Evolutionary conservation across 768 basidiomycete genomes (phyloP).

Genomic region (Mycena amicta): DNA sequence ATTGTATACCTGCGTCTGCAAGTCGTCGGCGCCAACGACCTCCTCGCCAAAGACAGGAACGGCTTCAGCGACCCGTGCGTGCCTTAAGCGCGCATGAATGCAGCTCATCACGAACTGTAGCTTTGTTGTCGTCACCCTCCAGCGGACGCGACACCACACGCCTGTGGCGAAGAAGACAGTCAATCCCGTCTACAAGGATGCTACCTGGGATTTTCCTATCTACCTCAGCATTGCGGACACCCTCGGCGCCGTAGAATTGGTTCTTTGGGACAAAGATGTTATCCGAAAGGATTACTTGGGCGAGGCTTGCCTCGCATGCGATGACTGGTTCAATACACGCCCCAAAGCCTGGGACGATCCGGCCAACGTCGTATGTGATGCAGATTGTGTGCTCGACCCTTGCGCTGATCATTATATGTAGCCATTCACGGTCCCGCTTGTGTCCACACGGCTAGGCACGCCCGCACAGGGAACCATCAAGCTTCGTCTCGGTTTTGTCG

Average conservation of each 20-base stretch:
- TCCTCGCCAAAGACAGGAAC: constrained; percentile 66
- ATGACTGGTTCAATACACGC: constrained; percentile 71
- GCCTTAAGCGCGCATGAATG: neutral
- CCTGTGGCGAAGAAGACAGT: constrained; percentile 73
- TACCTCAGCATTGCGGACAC: constrained; percentile 74
- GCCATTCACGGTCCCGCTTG: constrained; percentile 41
- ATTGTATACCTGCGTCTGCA: constrained; percentile 69
- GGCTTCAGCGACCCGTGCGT: constrained; percentile 81
- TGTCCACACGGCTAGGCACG: constrained; percentile 46
- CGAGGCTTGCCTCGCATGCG: constrained; percentile 76
- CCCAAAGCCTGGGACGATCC: constrained; percentile 60
- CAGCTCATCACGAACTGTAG: constrained; percentile 36
- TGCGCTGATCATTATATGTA: constrained; percentile 13
- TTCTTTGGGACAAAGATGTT: constrained; percentile 94
- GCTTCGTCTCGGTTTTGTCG: constrained; percentile 51
- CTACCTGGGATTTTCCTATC: constrained; percentile 89
- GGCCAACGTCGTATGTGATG: constrained; percentile 63
- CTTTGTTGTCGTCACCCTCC: constrained; percentile 68
- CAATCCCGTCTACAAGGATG: constrained; percentile 74
- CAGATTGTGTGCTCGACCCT: constrained; percentile 14
- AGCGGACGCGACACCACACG: constrained; percentile 65
- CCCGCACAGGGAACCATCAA: constrained; percentile 42
- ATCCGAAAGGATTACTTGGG: constrained; percentile 93
- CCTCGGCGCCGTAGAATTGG: constrained; percentile 77
- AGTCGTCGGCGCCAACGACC: constrained; percentile 62